Conservation (phyloP, 805 yeast genomes). For the Kodamaea neixiangensis region DNA sequence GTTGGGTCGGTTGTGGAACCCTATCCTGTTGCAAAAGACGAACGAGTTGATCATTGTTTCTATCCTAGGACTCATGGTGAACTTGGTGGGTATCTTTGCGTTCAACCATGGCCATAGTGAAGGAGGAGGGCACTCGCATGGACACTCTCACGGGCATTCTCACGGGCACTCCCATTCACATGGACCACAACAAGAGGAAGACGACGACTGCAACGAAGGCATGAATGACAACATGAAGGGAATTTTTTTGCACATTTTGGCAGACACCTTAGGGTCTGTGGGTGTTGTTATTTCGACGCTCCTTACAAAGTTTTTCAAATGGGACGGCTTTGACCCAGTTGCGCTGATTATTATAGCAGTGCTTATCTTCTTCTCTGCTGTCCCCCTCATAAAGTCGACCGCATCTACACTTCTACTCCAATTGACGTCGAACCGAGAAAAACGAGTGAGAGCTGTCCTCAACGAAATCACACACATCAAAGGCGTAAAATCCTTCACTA, state of each 20-base stretch:
- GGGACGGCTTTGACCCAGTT: slow-evolving; percentile 87
- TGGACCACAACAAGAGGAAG: slow-evolving; percentile 5
- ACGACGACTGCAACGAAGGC: slow-evolving; percentile 18
- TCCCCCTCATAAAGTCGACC: slow-evolving; percentile 82
- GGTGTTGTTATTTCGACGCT: slow-evolving; percentile 94
- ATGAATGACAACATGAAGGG: slow-evolving; percentile 85
- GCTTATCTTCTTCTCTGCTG: slow-evolving; percentile 75
- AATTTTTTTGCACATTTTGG: slow-evolving; percentile 87
- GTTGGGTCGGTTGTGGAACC: slow-evolving; percentile 73
- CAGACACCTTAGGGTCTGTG: slow-evolving; percentile 95
- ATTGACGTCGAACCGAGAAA: slow-evolving; percentile 60
- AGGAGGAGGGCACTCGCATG: slow-evolving; percentile 45
- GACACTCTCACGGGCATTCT: slow-evolving; percentile 35
- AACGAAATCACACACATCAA: slow-evolving; percentile 67
- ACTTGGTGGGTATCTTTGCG: slow-evolving; percentile 90
- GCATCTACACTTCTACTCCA: slow-evolving; percentile 71
- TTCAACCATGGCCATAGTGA: slow-evolving; percentile 81
- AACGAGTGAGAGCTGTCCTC: slow-evolving; percentile 60
- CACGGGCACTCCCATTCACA: slow-evolving; percentile 31
- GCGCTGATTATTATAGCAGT: slow-evolving; percentile 87
- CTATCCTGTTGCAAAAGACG: slow-evolving; percentile 76
- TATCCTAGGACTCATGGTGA: slow-evolving; percentile 79
- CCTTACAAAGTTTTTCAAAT: slow-evolving; percentile 62
- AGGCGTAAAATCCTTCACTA: slow-evolving; percentile 82
- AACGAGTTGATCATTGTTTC: slow-evolving; percentile 86